phyloP scores from a whole-genome alignment of 352 stramenopile genomes.

The Pythium brassicae region DNA sequence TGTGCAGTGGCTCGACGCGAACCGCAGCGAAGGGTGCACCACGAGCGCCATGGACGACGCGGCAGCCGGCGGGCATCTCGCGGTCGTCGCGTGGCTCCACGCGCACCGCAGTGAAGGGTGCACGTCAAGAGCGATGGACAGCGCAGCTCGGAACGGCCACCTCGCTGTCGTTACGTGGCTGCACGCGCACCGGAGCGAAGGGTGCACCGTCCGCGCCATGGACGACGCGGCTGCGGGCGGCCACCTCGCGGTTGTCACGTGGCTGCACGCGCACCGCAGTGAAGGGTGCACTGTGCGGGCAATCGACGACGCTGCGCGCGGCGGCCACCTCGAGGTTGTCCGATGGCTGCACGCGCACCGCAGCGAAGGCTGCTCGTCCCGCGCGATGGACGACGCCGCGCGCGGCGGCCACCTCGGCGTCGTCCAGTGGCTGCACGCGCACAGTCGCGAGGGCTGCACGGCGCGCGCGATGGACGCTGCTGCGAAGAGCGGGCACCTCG shows the following conservation, averaged over 20 bases:
- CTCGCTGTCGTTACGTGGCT: too few relatives aligned
- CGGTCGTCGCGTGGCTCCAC: background rate
- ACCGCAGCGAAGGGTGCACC: slow-evolving; percentile 1
- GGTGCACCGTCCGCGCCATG: too few relatives aligned
- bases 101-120: background rate
- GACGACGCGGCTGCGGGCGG: background rate
- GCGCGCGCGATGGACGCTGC: background rate
- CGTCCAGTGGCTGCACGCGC: background rate
- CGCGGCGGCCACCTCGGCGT: background rate
- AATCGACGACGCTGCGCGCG: background rate
- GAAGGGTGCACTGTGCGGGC: background rate
- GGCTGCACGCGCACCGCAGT: background rate
- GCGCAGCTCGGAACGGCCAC: too few relatives aligned
- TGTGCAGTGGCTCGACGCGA: background rate
- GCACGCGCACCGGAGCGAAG: too few relatives aligned
- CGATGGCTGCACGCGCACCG: background rate
- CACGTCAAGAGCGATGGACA: background rate
- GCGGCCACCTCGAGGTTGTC: background rate
- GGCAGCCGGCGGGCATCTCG: background rate
- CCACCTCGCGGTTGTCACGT: background rate
- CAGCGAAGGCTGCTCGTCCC: background rate
- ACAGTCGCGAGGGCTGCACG: background rate
- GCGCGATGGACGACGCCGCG: background rate
- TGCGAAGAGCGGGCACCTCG: slow-evolving; percentile 2
- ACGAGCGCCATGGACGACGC: background rate